Evolutionary conservation across 371 early-diverging fungal species (phyloP).

Genomic region (Rhizopus sp.): DNA sequence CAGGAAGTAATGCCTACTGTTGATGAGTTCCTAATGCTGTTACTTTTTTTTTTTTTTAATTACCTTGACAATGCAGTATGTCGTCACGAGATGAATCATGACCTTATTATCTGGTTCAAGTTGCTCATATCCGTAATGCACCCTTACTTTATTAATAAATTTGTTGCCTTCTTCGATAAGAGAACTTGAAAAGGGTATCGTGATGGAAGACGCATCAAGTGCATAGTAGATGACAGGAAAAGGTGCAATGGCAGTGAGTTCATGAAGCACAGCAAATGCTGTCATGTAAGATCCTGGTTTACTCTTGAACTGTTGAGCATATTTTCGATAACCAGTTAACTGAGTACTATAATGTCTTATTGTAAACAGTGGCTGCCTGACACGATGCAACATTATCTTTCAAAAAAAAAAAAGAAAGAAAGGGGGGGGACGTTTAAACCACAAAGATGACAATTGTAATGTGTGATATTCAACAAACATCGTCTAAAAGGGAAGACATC

Average conservation of each 20-base stretch:
- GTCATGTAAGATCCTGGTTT: conserved; percentile 81
- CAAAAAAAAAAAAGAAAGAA: too few relatives aligned
- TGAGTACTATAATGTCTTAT: background rate
- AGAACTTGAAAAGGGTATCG: conserved; percentile 68
- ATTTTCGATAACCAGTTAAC: conserved; percentile 28
- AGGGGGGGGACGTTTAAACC: too few relatives aligned
- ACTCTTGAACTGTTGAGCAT: conserved; percentile 66
- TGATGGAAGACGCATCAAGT: conserved; percentile 52
- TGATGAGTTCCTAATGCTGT: background rate
- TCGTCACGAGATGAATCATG: conserved; percentile 76
- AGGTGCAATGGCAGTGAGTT: conserved; percentile 87
- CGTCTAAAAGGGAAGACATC: too few relatives aligned
- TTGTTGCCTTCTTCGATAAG: conserved; percentile 72
- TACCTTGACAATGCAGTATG: conserved; percentile 85
- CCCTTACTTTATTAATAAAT: conserved; percentile 57
- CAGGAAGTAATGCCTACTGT: conserved; percentile 57
- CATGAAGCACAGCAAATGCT: conserved; percentile 85
- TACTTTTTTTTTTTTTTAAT: background rate
- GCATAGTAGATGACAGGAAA: conserved; percentile 74
- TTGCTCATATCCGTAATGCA: conserved; percentile 58
- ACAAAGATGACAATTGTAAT: too few relatives aligned
- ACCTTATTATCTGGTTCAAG: conserved; percentile 49
- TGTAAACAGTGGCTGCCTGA: too few relatives aligned
- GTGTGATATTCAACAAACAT: too few relatives aligned
- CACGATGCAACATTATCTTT: too few relatives aligned